Evolutionary conservation across 306 rosid genomes (phyloP).

Genomic region (Ochetophila trinervis): DNA sequence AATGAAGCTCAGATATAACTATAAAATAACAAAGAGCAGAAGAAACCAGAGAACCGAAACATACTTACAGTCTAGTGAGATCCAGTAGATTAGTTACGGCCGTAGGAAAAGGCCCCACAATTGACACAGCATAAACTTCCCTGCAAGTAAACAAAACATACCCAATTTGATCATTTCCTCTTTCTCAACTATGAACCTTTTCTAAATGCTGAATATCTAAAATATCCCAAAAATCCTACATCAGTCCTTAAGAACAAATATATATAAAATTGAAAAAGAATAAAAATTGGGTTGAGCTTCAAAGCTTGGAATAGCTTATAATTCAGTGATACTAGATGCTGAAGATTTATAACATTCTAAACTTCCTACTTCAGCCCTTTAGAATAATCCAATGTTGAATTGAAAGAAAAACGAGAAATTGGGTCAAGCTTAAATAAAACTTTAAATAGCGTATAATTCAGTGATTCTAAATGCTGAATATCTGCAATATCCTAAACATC

Average conservation of each 20-base stretch:
- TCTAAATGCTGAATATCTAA: background rate
- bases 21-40: background rate
- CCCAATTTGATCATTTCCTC: background rate
- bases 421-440: too few relatives aligned
- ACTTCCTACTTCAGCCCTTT: too few relatives aligned
- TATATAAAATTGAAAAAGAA: too few relatives aligned
- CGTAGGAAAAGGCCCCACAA: constrained; percentile 98
- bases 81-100: constrained; percentile 97
- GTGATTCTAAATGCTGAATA: too few relatives aligned
- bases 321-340: too few relatives aligned
- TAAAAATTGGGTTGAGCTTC: too few relatives aligned
- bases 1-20: background rate
- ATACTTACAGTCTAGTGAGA: constrained; percentile 85
- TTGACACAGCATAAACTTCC: constrained; percentile 96
- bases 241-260: too few relatives aligned
- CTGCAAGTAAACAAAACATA: constrained; percentile 35
- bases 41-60: constrained; percentile 5
- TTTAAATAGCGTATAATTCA: too few relatives aligned
- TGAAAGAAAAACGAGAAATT: too few relatives aligned
- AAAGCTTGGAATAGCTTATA: too few relatives aligned
- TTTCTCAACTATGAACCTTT: background rate
- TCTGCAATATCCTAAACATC: background rate
- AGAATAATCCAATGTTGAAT: too few relatives aligned
- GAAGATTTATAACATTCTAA: too few relatives aligned
- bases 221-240: background rate